phyloP scores from a whole-genome alignment of 2,329 filamentous ascomycete species.

The Mollisiaceae sp. region DNA sequence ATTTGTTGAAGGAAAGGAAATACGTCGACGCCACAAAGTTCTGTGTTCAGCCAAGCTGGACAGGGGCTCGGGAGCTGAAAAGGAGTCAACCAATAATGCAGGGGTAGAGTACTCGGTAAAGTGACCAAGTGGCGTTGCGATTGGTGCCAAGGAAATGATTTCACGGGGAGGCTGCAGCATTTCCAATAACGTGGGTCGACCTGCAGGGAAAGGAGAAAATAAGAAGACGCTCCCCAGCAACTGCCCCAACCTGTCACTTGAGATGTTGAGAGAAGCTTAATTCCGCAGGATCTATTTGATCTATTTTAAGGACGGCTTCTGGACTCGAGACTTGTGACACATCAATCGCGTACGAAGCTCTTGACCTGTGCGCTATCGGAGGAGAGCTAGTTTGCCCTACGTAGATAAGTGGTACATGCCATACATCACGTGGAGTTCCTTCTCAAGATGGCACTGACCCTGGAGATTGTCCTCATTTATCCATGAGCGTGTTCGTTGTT shows the following conservation, averaged over 20 bases:
- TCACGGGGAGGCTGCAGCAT: slow-evolving; percentile 2
- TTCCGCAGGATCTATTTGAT: not conserved
- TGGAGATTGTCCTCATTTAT: not conserved
- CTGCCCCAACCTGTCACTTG: not conserved
- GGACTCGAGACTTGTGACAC: not conserved
- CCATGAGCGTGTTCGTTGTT: not conserved
- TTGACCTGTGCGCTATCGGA: not conserved
- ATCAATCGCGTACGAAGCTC: not conserved
- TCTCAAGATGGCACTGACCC: not conserved
- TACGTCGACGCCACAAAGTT: not conserved
- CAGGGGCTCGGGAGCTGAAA: slow-evolving; percentile 5
- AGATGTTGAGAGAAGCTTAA: slow-evolving; percentile 1
- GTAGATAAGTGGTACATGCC: not conserved
- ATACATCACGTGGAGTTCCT: not conserved
- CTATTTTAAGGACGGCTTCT: not conserved
- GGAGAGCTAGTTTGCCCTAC: not conserved
- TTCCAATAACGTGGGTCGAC: slow-evolving; percentile 4
- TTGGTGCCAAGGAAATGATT: slow-evolving; percentile 3
- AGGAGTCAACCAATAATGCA: not conserved
- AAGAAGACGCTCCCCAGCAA: not conserved
- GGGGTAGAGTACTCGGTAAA: not conserved
- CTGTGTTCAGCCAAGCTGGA: not conserved
- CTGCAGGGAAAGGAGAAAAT: not conserved
- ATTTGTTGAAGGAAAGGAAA: not conserved
- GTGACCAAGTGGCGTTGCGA: not conserved